Base-by-base conservation (phyloP, 1,284 basidiomycete genomes). In the Apiotrichum siamense region DNA sequence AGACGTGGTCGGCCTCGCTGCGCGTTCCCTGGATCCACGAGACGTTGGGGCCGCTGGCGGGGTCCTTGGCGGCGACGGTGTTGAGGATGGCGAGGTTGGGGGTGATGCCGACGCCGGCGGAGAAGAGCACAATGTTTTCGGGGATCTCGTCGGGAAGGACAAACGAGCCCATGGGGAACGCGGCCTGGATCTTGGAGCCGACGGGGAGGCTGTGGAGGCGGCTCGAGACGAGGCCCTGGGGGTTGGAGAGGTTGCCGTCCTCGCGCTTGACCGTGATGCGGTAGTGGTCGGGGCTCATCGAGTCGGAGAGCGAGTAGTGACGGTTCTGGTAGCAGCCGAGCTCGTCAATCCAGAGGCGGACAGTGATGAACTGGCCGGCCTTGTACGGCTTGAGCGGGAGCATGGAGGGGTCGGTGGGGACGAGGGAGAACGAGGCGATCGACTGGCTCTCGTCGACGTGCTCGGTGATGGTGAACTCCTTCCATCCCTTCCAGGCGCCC, bases 81-180 rank as follows among this genome's bases (percentile, higher is more conserved):
- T 65, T 67, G 44, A 70, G 61, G 21, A 70, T 70, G 24, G 66
- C 58, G 36, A 67, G 52, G 44, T 65, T 53, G 27, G 65, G 60
- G 11, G 66, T 70, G 42, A 64, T 60, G 25, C 68, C 68, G 29
- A 68, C 64, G 12, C 68, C 68, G 9, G 60, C 68, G 10, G 65
- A 65, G 26, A 69, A 52, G 38, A 70, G 54, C 31, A 70, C 63
- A n/a, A 69, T 40, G 50, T 65, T 51, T 39, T 62, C 52, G 27
- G 54, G 45, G 18, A 49, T 24, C 10, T 49, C 47, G 25, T 54
- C 44, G 57, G 61, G 62, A 41, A 63, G 60, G 23, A 57, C 47
- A 52, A 67, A 70, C 24, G 60, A 59, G 39, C 68, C 68, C 32
- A 54, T 55, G 10, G 66, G 64, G 37, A 60, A 61, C 5, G 65